Evolutionary conservation across 257 asterid genomes (phyloP).

Genomic region (Petunia secreta): DNA sequence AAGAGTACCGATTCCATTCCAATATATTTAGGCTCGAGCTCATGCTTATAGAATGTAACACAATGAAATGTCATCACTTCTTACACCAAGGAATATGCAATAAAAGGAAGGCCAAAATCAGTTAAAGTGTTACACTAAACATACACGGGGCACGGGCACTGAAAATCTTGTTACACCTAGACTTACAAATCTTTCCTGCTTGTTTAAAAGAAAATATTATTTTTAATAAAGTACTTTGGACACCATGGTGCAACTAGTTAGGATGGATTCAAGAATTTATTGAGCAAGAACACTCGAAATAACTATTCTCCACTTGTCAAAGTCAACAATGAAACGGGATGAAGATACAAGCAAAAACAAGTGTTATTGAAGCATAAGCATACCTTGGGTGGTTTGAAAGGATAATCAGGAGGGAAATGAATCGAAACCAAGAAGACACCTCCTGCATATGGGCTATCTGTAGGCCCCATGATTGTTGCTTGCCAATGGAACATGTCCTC

Average conservation of each 20-base stretch:
- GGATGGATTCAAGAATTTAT: too few relatives aligned
- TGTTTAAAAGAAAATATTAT: background rate
- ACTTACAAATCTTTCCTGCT: background rate
- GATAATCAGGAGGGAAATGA: constrained; percentile 53
- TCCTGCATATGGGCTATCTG: constrained; percentile 52
- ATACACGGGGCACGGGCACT: background rate
- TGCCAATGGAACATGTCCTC: constrained; percentile 58
- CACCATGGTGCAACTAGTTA: too few relatives aligned
- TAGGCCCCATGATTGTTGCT: constrained; percentile 54
- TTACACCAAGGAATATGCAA: background rate
- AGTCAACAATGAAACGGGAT: background rate
- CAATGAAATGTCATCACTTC: background rate
- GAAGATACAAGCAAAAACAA: background rate
- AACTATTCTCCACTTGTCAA: background rate
- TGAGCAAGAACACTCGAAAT: background rate
- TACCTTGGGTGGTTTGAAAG: constrained; percentile 55
- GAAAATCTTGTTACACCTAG: background rate
- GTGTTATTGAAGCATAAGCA: background rate
- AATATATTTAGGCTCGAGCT: background rate
- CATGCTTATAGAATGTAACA: background rate
- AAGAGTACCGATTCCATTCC: background rate
- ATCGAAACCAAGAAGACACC: constrained; percentile 52
- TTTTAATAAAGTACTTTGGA: too few relatives aligned
- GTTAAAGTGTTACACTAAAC: background rate
- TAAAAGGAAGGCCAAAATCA: background rate